phyloP scores from a whole-genome alignment of 495 filamentous ascomycete genomes.

The Patellaria atrata region DNA sequence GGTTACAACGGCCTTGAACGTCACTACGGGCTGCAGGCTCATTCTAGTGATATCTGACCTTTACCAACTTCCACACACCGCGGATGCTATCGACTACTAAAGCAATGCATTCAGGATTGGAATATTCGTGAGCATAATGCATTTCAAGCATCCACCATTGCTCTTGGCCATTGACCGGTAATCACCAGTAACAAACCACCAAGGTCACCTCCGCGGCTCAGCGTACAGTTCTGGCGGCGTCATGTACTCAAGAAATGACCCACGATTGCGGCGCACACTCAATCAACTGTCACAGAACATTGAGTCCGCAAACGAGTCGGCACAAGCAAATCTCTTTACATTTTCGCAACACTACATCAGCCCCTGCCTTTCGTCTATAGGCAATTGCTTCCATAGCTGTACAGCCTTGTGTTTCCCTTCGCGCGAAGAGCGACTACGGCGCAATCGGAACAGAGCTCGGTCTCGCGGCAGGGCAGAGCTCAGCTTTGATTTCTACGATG shows the following conservation, averaged over 20 bases:
- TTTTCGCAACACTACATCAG: constrained; percentile 74
- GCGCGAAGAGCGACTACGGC: constrained; percentile 57
- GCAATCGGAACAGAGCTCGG: constrained; percentile 42
- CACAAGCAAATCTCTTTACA: constrained; percentile 75
- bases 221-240: background rate
- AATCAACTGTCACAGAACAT: constrained; percentile 86
- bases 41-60: too few relatives aligned
- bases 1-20: too few relatives aligned
- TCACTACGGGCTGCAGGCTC: too few relatives aligned
- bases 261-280: constrained; percentile 83
- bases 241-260: constrained; percentile 63
- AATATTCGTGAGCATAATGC: too few relatives aligned
- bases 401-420: constrained; percentile 56
- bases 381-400: constrained; percentile 51
- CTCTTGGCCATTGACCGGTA: too few relatives aligned
- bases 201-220: too few relatives aligned
- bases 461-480: constrained; percentile 55
- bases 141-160: too few relatives aligned
- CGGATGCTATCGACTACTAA: too few relatives aligned
- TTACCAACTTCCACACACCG: too few relatives aligned
- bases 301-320: constrained; percentile 81
- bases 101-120: background rate
- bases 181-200: too few relatives aligned
- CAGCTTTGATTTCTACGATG: constrained; percentile 96
- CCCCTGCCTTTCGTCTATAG: constrained; percentile 60